Base-by-base conservation (phyloP, 495 filamentous ascomycete species). In the Achaetomiella virescens region DNA sequence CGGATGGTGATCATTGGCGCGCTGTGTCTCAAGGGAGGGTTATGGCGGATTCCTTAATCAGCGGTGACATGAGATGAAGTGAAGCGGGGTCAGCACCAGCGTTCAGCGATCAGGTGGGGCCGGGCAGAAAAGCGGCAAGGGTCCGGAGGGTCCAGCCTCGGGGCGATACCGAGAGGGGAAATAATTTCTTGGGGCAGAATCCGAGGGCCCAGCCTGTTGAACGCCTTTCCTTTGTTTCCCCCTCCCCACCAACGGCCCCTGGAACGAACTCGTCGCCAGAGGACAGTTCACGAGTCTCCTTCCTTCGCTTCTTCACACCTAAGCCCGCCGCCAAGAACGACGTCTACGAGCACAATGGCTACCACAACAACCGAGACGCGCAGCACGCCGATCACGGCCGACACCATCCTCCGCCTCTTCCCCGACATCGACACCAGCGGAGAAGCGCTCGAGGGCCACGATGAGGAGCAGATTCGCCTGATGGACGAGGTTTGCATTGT, bases 401-500 rank as follows among this genome's bases (percentile, higher is more conserved):
- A 92, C 48, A 91, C 87, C 58, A 87, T 97, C 48, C 79, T 93
- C 57, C 85, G 82, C 40, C 80, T 97, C 36, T 97, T 98, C 72
- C 92, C 93, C 27, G 93, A 97, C 57, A 95, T 98, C 67, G 89
- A 96, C 73, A 91, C 90, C n/a, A 85, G 81, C 53, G 84, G 91
- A 41, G 76, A 89, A 40, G 76, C 73, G 51, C 77, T 91, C 51
- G 84, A 83, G 49, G 93, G 93, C 43, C 95, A 97, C 78, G 92
- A 99, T 75, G 93, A 89, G 66, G 92, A 97, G 71, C 93, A 99
- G 71, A 91, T 96, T 58, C 86, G 91, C 25, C 74, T 99, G 61
- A 99, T 99, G 93, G 95, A 99, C 57, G 93, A 99, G 73, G 88
- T 99, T 8, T 99, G 93, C 78, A 99, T 99, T 66, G 93, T 99